These are phyloP conservation scores for Scolecobasidium constrictum DNA, from an alignment of 2,329 filamentous ascomycete species.

Conservation along the genomic window DNA sequence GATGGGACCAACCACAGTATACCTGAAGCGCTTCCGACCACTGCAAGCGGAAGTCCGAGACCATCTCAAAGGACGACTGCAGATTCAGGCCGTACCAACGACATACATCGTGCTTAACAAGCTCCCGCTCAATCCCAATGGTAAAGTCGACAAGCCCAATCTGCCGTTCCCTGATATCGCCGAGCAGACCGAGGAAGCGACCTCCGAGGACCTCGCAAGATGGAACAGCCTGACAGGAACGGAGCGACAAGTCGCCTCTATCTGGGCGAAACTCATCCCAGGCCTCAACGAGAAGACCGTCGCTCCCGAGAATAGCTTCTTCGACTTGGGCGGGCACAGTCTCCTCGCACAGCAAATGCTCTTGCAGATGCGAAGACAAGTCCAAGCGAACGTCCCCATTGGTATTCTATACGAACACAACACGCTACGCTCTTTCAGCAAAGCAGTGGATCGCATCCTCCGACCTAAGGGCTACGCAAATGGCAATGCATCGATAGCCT, in stretches of 20 bases:
- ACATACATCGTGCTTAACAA: conserved; percentile 62
- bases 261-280: conserved; percentile 59
- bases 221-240: conserved; percentile 43
- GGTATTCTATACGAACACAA: conserved; percentile 58
- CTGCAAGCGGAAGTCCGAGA: conserved; percentile 52
- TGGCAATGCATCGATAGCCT: conserved; percentile 30
- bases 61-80: conserved; percentile 60
- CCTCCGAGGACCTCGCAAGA: conserved; percentile 11
- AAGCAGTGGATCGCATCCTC: conserved; percentile 39
- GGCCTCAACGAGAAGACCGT: conserved; percentile 59
- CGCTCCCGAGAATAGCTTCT: conserved; percentile 54
- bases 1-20: conserved; percentile 13
- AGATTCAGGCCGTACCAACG: conserved; percentile 64
- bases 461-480: conserved; percentile 35
- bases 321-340: conserved; percentile 71
- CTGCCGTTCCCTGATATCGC: conserved; percentile 65
- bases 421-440: conserved; percentile 46
- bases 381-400: conserved; percentile 56
- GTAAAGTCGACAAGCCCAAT: conserved; percentile 57
- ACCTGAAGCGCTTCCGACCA: conserved; percentile 39
- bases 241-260: conserved; percentile 55
- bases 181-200: conserved; percentile 17
- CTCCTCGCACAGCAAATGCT: conserved; percentile 75
- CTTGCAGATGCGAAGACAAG: conserved; percentile 53
- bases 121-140: conserved; percentile 55